These are phyloP conservation scores for Rosa rugosa DNA, from an alignment of 306 rosid genomes.

Conservation along the genomic window DNA sequence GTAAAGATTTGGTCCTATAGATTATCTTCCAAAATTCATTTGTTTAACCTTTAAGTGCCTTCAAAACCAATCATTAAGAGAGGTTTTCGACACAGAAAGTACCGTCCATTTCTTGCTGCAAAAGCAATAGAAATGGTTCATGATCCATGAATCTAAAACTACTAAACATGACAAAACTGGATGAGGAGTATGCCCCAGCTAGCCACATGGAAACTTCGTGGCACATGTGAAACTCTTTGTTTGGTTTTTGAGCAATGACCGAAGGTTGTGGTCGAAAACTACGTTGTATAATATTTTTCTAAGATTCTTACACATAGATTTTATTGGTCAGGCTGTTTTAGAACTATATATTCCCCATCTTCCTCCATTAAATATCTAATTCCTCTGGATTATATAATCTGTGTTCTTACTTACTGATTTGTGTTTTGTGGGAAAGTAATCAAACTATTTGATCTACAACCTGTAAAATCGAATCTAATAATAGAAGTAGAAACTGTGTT, in stretches of 20 bases:
- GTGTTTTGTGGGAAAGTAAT: not conserved
- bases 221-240: not conserved
- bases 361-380: not conserved
- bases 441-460: too few relatives aligned
- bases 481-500: not conserved
- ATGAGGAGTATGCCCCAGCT: not conserved
- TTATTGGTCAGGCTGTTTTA: not conserved
- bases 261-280: not conserved
- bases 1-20: not conserved
- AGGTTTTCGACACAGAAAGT: not conserved
- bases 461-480: not conserved
- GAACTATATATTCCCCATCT: constrained; percentile 6
- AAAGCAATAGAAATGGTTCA: not conserved
- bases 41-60: not conserved
- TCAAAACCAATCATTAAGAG: not conserved
- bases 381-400: not conserved
- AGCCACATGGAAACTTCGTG: constrained; percentile 8
- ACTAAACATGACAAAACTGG: not conserved
- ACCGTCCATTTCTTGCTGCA: not conserved
- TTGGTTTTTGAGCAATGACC: constrained; percentile 4
- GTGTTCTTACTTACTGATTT: not conserved
- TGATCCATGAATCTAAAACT: not conserved
- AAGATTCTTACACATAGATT: not conserved
- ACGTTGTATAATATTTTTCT: not conserved
- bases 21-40: not conserved